Evolutionary conservation across 2,329 filamentous ascomycete species (phyloP), one percentile per base, ranked within the genome.

Genomic region (Ceratocystis ficicola): DNA sequence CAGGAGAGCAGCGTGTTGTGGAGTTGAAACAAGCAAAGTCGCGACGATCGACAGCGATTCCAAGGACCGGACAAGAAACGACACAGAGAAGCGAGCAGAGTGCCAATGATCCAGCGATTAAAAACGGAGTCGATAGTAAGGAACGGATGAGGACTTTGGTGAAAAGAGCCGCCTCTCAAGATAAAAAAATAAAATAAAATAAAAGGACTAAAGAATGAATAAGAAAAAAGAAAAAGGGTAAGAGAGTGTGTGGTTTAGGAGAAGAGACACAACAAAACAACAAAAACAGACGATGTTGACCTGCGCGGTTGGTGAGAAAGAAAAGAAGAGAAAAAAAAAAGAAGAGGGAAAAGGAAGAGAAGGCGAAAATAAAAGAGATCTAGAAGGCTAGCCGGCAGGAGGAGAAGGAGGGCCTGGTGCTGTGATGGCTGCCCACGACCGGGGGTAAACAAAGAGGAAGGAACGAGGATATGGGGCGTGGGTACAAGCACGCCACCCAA

Each of bases 291-390:
- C 60, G 60, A 41, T 62, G 44, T 62, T 44, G 65, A 67, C 65
- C 62, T 60, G 52, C 41, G 32, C 55, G 50, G 62, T 61, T 67
- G 62, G 52, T 64, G 44, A 44, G 12, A 22, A 62, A 8, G 22
- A 66, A 46, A 46, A 66, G 57, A 48, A 66, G 57, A 25, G 30
- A 22, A 66, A 60, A 30, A 22, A 46, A 67, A 44, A 61, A 62
- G 17, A 30, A 64, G 20, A 36, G 0, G 20, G 57, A 25, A 36
- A 48, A 10, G 32, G 55, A 46, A n/a, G 30, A 44, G 48, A 60
- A n/a, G 41, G 41, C 36, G 10, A 41, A 60, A 46, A 30, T 48
- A 25, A 60, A 41, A 52, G 20, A 66, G 28, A 41, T 48, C 55
- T 59, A 44, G 46, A 62, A 64, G 36, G 36, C 36, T 41, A 15